Conservation (phyloP, 139 green algal genomes). For the Dunaliella primolecta region DNA sequence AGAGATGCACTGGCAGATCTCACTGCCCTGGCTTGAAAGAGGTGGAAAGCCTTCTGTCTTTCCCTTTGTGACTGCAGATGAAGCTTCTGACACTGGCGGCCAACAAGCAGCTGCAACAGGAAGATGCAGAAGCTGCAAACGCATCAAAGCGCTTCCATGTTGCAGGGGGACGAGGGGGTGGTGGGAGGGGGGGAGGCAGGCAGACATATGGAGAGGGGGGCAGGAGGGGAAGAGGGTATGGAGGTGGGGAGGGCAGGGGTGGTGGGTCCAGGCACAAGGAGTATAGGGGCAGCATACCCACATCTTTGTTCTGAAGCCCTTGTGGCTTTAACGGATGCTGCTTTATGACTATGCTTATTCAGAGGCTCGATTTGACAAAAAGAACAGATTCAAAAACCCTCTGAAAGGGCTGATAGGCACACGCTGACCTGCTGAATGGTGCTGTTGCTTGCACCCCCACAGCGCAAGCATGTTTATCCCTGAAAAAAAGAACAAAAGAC, state of each 20-base stretch:
- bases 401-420: too few species aligned
- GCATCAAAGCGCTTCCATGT: background rate
- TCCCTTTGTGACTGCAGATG: slow-evolving; percentile 45
- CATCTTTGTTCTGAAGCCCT: background rate
- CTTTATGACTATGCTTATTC: background rate
- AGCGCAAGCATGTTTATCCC: too few species aligned
- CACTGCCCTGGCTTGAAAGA: too few species aligned
- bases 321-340: background rate
- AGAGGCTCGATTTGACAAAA: too few species aligned
- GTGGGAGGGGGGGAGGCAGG: background rate
- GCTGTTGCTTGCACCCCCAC: too few species aligned
- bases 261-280: background rate
- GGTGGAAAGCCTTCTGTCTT: too few species aligned
- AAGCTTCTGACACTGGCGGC: slow-evolving; percentile 78
- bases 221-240: background rate
- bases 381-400: too few species aligned
- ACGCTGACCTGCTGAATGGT: too few species aligned
- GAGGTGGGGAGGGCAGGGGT: background rate
- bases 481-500: too few species aligned
- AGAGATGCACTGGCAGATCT: too few species aligned
- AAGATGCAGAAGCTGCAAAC: background rate
- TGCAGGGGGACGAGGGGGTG: background rate
- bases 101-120: slow-evolving; percentile 20
- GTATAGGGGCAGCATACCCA: slow-evolving; percentile 1
- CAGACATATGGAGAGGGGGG: background rate